Evolutionary conservation across 108 stramenopile genomes (phyloP).

Genomic region (Nitzschia sp.): DNA sequence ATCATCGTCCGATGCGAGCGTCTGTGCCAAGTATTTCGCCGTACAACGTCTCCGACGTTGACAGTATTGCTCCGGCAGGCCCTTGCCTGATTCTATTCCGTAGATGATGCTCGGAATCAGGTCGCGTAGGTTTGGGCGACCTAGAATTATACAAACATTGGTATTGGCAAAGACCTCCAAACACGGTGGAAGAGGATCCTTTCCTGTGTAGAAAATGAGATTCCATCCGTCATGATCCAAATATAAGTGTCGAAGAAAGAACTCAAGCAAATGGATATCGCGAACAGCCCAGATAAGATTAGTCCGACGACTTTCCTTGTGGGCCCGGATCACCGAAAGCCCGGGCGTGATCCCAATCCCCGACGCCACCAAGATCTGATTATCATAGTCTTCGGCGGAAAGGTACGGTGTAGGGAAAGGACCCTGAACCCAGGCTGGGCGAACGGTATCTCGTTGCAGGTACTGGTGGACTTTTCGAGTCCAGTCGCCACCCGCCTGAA

Average conservation of each 20-base stretch:
- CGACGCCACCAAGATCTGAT: conserved; percentile 43
- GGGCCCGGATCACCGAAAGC: conserved; percentile 39
- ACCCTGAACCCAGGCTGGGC: conserved; percentile 51
- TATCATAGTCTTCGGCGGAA: conserved; percentile 45
- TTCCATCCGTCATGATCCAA: conserved; percentile 46
- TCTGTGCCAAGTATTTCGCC: no score
- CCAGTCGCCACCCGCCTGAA: conserved; percentile 50
- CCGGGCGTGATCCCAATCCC: conserved; percentile 56
- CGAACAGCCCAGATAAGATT: conserved; percentile 51
- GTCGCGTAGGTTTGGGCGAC: conserved; percentile 31
- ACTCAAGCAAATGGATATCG: conserved; percentile 46
- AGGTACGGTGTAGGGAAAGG: conserved; percentile 53
- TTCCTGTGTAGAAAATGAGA: conserved; percentile 60
- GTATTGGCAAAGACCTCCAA: conserved; percentile 10
- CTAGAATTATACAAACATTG: conserved; percentile 37
- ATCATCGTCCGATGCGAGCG: no score
- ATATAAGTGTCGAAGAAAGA: conserved; percentile 47
- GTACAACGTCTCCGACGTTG: no score
- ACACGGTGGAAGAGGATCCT: conserved; percentile 3
- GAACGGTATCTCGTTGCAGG: conserved; percentile 35
- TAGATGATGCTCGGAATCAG: conserved; percentile 42
- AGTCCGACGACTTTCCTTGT: conserved; percentile 39
- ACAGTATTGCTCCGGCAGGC: no score
- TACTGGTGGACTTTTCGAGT: conserved; percentile 40
- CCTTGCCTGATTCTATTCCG: conserved; percentile 45